Evolutionary conservation across 179 eudicot genomes (phyloP).

Genomic region (Spergularia azorica): DNA sequence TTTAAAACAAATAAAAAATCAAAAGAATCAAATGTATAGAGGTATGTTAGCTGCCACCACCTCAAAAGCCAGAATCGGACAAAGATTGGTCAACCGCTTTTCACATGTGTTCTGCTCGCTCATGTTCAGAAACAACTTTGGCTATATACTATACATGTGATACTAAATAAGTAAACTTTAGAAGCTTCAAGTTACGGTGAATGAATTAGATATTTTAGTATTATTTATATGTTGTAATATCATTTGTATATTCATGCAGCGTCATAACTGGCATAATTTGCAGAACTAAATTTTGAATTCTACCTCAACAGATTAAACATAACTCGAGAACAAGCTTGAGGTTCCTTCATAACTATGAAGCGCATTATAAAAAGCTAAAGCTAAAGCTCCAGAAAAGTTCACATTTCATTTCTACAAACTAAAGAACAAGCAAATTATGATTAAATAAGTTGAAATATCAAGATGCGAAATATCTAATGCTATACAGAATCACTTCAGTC

Average conservation of each 20-base stretch:
- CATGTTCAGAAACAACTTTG: neutral
- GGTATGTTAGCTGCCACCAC: neutral
- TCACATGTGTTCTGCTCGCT: neutral
- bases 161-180: neutral
- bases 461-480: neutral
- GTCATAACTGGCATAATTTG: neutral
- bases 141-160: neutral
- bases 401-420: neutral
- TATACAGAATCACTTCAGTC: constrained; percentile 4
- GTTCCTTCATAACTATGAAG: neutral
- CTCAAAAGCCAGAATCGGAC: constrained; percentile 8
- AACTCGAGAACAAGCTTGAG: neutral
- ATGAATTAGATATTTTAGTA: neutral
- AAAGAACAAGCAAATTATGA: neutral
- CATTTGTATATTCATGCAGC: constrained; percentile 9
- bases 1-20: neutral
- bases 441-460: neutral
- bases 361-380: neutral
- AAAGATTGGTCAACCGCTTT: neutral
- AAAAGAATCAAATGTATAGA: neutral
- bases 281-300: neutral
- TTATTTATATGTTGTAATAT: neutral
- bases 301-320: neutral
- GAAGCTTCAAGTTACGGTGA: neutral
- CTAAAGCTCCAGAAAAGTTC: neutral